Base-by-base conservation (phyloP, 140 eudicot species). In the Flaveria floridana region DNA sequence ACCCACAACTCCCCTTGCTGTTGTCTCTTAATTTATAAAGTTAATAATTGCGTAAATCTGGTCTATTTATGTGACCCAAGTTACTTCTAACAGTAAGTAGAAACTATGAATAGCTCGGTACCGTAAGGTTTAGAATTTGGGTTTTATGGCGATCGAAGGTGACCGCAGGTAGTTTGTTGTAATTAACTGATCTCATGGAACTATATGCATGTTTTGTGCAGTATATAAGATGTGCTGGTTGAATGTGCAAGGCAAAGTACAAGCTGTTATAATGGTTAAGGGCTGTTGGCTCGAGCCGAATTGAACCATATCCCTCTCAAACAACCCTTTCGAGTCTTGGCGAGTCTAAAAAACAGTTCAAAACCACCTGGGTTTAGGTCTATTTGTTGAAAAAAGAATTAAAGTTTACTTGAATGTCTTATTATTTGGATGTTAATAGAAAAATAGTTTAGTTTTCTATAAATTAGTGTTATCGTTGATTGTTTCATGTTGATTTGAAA, bases 11-110 rank as follows among this genome's bases (percentile, higher is more conserved):
- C 64, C 72, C 16, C 12, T 68, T 11, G 48, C 30, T 64, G 47
- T 50, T 57, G 64, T 23, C 42, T 44, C 74, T 46, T 67, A 26
- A 21, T 81, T 58, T 39, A 28, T 25, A 44, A 65, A 73, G 75
- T 57, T 57, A 74, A 34, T 34, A 34, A 66, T 73, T 74, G 64
- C 41, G 88, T 81, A 78, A 86, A 74, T 88, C 82, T 78, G 91
- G 91, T 87, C 74, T 79, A 87, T 83, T 85, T 84, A 68, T 62
- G 76, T 70, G 86, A 66, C 85, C 85, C 78, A 74, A 77, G 56
- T 82, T 87, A 79, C 85, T 70, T 56, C 86, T 89, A 87, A 89
- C 94, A 76, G 74, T 82, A 78, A 73, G 85, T 79, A 84, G 83
- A 75, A 72, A 68, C 48, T 68, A 68, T 71, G 67, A 65, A 56